These are phyloP conservation scores for Pleurostoma richardsiae DNA, from an alignment of 2,329 filamentous ascomycete genomes.

Conservation along the genomic window DNA sequence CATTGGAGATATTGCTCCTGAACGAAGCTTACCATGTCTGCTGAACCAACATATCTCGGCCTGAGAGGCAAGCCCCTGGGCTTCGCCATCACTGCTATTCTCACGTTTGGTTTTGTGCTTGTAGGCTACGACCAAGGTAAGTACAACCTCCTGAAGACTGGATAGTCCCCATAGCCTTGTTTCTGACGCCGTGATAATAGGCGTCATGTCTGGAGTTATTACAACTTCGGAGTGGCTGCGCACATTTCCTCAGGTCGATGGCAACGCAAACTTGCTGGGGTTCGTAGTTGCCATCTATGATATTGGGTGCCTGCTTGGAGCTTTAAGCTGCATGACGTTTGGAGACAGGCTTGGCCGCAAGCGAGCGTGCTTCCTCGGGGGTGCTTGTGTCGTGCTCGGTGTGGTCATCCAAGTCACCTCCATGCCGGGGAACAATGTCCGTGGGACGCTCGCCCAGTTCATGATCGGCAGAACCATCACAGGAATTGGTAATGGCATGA, in stretches of 20 bases:
- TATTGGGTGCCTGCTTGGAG: conserved; percentile 35
- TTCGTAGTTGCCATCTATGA: conserved; percentile 36
- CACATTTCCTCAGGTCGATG: conserved; percentile 22
- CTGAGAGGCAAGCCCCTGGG: no score
- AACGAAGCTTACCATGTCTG: no score
- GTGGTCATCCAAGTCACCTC: conserved; percentile 48
- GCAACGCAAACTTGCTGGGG: conserved; percentile 23
- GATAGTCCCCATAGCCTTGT: no score
- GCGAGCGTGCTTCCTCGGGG: conserved; percentile 48
- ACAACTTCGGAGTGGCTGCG: no score
- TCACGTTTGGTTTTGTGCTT: no score
- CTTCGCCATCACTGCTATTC: no score
- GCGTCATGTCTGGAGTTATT: no score
- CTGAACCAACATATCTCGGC: no score
- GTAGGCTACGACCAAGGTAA: no score
- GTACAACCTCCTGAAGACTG: no score
- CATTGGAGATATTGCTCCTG: no score
- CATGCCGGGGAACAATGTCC: conserved; percentile 31
- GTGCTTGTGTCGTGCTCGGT: conserved; percentile 48
- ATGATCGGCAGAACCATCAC: conserved; percentile 44
- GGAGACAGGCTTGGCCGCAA: conserved; percentile 52
- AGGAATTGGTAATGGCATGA: conserved; percentile 46
- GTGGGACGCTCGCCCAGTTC: conserved; percentile 39
- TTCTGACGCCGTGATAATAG: no score
- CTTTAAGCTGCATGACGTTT: conserved; percentile 30